phyloP scores from a whole-genome alignment of 208 protist species.

The Acanthamoeba lenticulata region DNA sequence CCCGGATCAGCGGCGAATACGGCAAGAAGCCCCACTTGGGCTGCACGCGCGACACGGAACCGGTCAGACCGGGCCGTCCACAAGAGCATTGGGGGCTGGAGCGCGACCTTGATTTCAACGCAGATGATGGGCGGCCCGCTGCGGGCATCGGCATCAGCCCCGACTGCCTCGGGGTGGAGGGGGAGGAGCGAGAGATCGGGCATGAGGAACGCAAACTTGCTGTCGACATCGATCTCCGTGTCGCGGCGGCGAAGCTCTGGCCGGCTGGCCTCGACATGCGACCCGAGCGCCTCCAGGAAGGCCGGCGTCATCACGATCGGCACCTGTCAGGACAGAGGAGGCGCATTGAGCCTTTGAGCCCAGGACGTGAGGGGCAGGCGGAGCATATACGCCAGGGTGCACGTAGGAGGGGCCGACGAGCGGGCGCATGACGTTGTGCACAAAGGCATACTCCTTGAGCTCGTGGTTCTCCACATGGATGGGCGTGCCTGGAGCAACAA shows the following conservation, averaged over 20 bases:
- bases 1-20: conserved; percentile 52
- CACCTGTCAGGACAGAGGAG: too few relatives aligned
- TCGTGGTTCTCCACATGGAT: conserved; percentile 62
- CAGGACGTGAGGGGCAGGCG: neutral
- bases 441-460: conserved; percentile 64
- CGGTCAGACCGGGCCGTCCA: neutral
- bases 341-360: neutral
- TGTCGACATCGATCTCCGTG: conserved; percentile 41
- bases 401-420: conserved; percentile 30
- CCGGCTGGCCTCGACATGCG: neutral
- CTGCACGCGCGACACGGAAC: neutral
- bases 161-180: neutral
- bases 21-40: conserved; percentile 68
- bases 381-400: conserved; percentile 25
- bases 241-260: conserved; percentile 29
- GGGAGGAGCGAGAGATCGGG: conserved; percentile 54
- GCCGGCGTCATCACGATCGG: conserved; percentile 30
- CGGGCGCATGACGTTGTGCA: conserved; percentile 63
- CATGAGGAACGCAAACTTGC: conserved; percentile 57
- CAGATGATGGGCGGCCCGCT: neutral
- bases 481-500: conserved; percentile 64
- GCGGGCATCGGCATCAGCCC: neutral
- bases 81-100: neutral
- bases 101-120: conserved; percentile 63
- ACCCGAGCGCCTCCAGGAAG: neutral